Conservation (phyloP, 2,329 filamentous ascomycete species). For the Rhinocladiella mackenziei region DNA sequence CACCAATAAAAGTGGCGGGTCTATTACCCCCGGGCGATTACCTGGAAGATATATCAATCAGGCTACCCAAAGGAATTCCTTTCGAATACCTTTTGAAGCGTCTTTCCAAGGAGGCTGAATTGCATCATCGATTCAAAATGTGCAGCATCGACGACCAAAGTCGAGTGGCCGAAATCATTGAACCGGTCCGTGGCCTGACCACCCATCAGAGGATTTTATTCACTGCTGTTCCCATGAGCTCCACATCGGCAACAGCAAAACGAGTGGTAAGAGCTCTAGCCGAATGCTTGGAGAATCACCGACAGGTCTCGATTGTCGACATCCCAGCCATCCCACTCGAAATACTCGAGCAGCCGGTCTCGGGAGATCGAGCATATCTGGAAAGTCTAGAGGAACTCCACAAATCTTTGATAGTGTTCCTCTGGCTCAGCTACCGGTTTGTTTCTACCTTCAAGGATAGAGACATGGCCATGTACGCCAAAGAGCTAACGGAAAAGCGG, state of each 20-base stretch:
- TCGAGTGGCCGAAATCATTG: slow-evolving; percentile 68
- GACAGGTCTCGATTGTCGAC: slow-evolving; percentile 65
- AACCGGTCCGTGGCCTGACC: slow-evolving; percentile 62
- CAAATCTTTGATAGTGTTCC: slow-evolving; percentile 75
- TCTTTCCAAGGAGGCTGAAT: slow-evolving; percentile 63
- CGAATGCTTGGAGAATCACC: slow-evolving; percentile 63
- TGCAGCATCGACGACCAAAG: slow-evolving; percentile 62
- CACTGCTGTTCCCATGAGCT: slow-evolving; percentile 66
- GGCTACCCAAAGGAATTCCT: slow-evolving; percentile 75
- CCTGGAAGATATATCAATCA: slow-evolving; percentile 71
- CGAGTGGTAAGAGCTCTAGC: slow-evolving; percentile 62
- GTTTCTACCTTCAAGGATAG: slow-evolving; percentile 73
- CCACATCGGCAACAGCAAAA: slow-evolving; percentile 26
- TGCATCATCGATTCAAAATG: slow-evolving; percentile 66
- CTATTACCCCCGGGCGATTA: slow-evolving; percentile 68
- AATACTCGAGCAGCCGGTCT: slow-evolving; percentile 58
- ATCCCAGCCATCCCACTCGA: slow-evolving; percentile 69
- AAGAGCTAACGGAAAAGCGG: slow-evolving; percentile 68
- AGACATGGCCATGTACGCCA: slow-evolving; percentile 72
- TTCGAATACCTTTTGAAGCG: slow-evolving; percentile 78
- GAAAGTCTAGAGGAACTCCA: slow-evolving; percentile 71
- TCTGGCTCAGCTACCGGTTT: slow-evolving; percentile 92
- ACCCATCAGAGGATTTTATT: slow-evolving; percentile 73
- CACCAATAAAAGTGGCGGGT: slow-evolving; percentile 66
- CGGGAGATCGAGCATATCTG: slow-evolving; percentile 55